Conservation (phyloP, 176 grass and related monocot genomes). For the Ananas comosus region DNA sequence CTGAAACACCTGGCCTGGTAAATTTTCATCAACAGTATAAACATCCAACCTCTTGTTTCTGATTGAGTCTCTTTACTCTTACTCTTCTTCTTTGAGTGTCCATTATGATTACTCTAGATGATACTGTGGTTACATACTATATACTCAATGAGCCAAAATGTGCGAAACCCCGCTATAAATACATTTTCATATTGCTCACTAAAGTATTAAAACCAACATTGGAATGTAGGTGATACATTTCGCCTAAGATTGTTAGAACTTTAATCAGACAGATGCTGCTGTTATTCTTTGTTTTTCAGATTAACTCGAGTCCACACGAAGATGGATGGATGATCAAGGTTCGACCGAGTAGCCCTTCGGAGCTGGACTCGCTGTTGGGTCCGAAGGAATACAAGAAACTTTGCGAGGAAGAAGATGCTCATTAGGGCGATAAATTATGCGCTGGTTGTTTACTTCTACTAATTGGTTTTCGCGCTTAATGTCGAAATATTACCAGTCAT, state of each 20-base stretch:
- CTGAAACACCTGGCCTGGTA: conserved; percentile 73
- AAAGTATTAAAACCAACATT: too few species aligned
- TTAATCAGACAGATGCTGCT: neutral
- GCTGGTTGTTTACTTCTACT: conserved; percentile 7
- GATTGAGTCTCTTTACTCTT: neutral
- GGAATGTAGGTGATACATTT: too few species aligned
- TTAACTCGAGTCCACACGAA: conserved; percentile 78
- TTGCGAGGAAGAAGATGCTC: conserved; percentile 94
- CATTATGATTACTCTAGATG: neutral
- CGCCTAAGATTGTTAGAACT: neutral
- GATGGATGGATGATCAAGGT: conserved; percentile 99
- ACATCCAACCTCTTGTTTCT: neutral
- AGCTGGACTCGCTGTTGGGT: conserved; percentile 51
- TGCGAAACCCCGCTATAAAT: too few species aligned
- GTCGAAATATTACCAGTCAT: too few species aligned
- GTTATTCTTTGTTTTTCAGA: conserved; percentile 27
- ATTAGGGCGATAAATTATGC: conserved; percentile 28
- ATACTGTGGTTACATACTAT: too few species aligned
- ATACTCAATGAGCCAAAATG: too few species aligned
- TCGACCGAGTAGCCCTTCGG: conserved; percentile 58
- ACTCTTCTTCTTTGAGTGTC: neutral
- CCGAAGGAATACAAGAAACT: conserved; percentile 67
- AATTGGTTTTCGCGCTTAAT: conserved; percentile 1
- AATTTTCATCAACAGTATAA: neutral
- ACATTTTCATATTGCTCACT: too few species aligned